Evolutionary conservation across 495 filamentous ascomycete genomes (phyloP), one percentile per base, ranked within the genome.

Genomic region (Coniosporium apollinis): DNA sequence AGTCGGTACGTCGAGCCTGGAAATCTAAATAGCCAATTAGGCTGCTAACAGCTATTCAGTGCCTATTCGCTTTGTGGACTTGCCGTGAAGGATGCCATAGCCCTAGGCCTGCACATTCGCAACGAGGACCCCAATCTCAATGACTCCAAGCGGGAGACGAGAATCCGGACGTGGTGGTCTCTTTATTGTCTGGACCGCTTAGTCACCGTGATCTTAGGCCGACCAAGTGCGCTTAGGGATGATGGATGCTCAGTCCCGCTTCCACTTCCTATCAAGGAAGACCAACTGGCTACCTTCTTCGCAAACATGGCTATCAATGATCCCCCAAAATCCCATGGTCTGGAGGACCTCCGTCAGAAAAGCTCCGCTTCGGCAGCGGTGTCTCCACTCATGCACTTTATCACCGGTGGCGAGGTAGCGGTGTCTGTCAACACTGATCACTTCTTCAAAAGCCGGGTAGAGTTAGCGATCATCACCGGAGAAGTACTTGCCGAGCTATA

Each of bases 1-100:
- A 76, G 74, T 38, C 55, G 72, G 74, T 78, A 58, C 22, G 53
- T 47, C 25, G 28, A 25, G 9, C 29, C 19, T 53, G 37, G 19
- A 41, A 17, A 26, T 34, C 20, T 19, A 30, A 33, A 32, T 32
- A 15, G 26, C 5, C n/a, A n/a, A n/a, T n/a, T n/a, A n/a, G n/a
- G n/a, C n/a, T n/a, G n/a, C n/a, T 34, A 36, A 14, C 5, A 11
- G 15, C 18, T 10, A n/a, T 18, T 14, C 22, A 78, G 74, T 43
- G 65, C 74, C 30, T 79, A 73, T 72, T 69, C 66, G 28, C 38
- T 73, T 11, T 60, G 50, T 41, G 75, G 73, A 11, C 57, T 68
- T 46, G 68, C 70, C 5, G 52, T 77, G 21, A 60, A 72, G 22
- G 58, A 64, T 30, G 70, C 69, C 0, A 53, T 73, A 36, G 60